Base-by-base conservation (phyloP, 768 basidiomycete species). In the Hortiboletus flavorubellus region DNA sequence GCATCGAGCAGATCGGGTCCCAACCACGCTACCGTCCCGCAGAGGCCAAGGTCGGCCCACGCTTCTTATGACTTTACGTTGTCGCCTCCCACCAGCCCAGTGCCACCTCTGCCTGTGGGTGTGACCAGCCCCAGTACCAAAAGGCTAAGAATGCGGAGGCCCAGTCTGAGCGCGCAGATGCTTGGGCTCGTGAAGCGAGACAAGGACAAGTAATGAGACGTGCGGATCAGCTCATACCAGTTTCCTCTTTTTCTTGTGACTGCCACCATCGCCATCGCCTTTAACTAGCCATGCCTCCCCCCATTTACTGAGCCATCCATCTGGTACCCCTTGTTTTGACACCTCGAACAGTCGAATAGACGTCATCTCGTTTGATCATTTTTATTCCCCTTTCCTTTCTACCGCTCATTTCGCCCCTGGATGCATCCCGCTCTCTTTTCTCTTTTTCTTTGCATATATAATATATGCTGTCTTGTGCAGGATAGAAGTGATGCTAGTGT, bases 91-190 rank as follows among this genome's bases (percentile, higher is more conserved):
- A 54, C 52, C 14, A 31, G 54, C 15, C 60, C 64, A 30, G 54
- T 60, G 26, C 61, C 66, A 11, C 55, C 56, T 2, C 46, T 63
- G 15, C 57, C 60, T 9, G 65, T 51, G 52, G 67, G 64, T 39
- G 57, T 51, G 23, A 53, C 63, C 18, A 61, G 52, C 41, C 53
- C 64, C 12, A 26, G 26, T 5, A 62, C 63, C n/a, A 57, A 72
- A 53, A 80, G 73, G 33, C 51, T 51, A 40, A 74, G 81, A 55
- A 78, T 74, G 63, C 76, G 87, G 52, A 90, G 91, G 73, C 69
- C 91, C 70, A 91, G 89, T 67, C 67, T 90, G 53, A 79, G 79
- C 23, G 77, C 80, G 47, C 82, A 84, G 46, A 81, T 83, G 60
- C 72, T 80, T 2, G 75, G 73, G 46, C 80, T 89, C 58, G 65